phyloP scores from a whole-genome alignment of 139 green algal species.

The Asterochloris sp. region DNA sequence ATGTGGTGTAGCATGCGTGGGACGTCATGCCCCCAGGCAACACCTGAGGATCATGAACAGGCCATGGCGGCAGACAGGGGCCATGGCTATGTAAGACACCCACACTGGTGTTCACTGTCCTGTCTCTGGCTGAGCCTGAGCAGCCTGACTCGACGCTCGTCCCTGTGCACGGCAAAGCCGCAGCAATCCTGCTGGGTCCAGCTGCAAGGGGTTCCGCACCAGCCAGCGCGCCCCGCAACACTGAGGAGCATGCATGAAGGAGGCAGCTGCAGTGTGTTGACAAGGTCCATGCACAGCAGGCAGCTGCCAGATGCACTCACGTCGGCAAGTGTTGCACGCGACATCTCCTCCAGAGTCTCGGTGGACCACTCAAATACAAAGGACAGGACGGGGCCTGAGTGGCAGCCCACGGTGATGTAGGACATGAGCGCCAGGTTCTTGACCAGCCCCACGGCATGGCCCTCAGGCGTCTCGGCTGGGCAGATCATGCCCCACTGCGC shows the following conservation, averaged over 20 bases:
- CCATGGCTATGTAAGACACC: no score
- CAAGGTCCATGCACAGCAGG: conserved; percentile 28
- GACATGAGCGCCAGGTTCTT: conserved; percentile 99
- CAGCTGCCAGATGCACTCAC: conserved; percentile 22
- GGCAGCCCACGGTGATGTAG: conserved; percentile 78
- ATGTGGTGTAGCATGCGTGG: no score
- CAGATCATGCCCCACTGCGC: conserved; percentile 96
- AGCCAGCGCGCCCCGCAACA: not conserved
- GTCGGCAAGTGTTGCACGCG: conserved; percentile 50
- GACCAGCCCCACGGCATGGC: conserved; percentile 90
- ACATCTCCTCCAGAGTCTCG: conserved; percentile 79
- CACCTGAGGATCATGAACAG: not conserved
- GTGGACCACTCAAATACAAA: conserved; percentile 81
- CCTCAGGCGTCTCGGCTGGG: conserved; percentile 94
- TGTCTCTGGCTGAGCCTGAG: no score
- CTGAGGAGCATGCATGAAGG: not conserved
- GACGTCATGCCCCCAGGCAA: not conserved
- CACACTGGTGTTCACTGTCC: no score
- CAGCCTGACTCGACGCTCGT: no score
- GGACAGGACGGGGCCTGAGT: conserved; percentile 61
- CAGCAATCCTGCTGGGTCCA: no score
- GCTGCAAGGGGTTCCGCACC: no score
- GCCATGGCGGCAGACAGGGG: not conserved
- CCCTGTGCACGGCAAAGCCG: no score
- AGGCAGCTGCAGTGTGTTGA: not conserved